Evolutionary conservation across 1,139 yeast genomes (phyloP).

Genomic region (Pichia cactophila): DNA sequence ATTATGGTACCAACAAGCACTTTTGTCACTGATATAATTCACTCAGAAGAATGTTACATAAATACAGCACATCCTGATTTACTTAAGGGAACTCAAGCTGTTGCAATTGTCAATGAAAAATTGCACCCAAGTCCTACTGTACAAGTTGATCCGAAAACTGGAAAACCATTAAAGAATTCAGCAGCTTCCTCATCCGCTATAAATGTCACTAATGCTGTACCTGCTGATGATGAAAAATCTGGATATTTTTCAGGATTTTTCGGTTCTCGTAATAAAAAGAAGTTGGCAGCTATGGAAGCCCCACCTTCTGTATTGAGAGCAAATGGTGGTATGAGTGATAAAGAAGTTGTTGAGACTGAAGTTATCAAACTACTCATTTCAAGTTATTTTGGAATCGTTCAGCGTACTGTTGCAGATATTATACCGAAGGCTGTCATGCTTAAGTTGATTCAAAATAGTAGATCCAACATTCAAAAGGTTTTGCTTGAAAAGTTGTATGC

Average conservation of each 20-base stretch:
- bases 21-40: slow-evolving; percentile 76
- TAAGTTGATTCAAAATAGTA: slow-evolving; percentile 76
- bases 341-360: slow-evolving; percentile 95
- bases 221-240: slow-evolving; percentile 33
- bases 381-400: slow-evolving; percentile 86
- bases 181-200: slow-evolving; percentile 28
- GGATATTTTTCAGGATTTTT: slow-evolving; percentile 89
- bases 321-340: slow-evolving; percentile 88
- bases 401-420: slow-evolving; percentile 86
- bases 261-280: slow-evolving; percentile 85
- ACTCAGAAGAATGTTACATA: slow-evolving; percentile 84
- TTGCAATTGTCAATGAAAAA: slow-evolving; percentile 89
- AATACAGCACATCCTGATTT: slow-evolving; percentile 98
- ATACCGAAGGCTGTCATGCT: slow-evolving; percentile 95
- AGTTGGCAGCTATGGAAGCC: slow-evolving; percentile 92
- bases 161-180: slow-evolving; percentile 44
- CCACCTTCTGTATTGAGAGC: slow-evolving; percentile 96
- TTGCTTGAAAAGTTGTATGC: slow-evolving; percentile 81
- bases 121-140: slow-evolving; percentile 72
- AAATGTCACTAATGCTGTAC: slow-evolving; percentile 19
- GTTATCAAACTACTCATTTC: slow-evolving; percentile 87
- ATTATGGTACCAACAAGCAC: slow-evolving; percentile 78
- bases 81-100: slow-evolving; percentile 89
- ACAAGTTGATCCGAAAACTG: slow-evolving; percentile 87
- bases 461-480: slow-evolving; percentile 84